Evolutionary conservation across 2,329 filamentous ascomycete species (phyloP).

Genomic region (Verticillium zaregamsianum): DNA sequence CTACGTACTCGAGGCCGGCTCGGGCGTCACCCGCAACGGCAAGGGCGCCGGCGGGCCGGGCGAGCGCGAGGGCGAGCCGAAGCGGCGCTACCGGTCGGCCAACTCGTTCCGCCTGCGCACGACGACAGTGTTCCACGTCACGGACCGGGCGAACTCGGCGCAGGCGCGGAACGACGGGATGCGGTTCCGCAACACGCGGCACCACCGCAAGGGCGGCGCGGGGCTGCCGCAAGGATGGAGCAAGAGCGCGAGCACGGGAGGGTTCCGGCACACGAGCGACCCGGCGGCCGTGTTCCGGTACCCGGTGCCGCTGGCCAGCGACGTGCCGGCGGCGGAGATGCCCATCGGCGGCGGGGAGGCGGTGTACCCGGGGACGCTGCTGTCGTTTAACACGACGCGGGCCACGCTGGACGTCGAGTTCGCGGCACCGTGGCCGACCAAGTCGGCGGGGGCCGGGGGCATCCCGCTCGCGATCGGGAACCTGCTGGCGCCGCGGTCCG

Average conservation of each 20-base stretch:
- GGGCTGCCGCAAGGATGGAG: constrained; percentile 35
- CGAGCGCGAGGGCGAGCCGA: constrained; percentile 16
- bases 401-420: constrained; percentile 38
- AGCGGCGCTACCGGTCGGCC: constrained; percentile 29
- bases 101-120: constrained; percentile 34
- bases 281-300: constrained; percentile 34
- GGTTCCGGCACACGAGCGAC: constrained; percentile 35
- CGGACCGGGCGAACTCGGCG: constrained; percentile 29
- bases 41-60: background rate
- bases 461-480: constrained; percentile 39
- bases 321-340: background rate
- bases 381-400: constrained; percentile 34
- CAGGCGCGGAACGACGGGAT: constrained; percentile 32
- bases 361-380: constrained; percentile 30
- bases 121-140: constrained; percentile 33
- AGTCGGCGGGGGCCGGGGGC: constrained; percentile 15
- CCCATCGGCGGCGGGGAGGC: constrained; percentile 9
- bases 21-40: background rate
- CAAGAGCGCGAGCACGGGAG: constrained; percentile 23
- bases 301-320: constrained; percentile 30
- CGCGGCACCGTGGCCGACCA: constrained; percentile 19
- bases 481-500: constrained; percentile 28
- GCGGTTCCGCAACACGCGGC: constrained; percentile 32
- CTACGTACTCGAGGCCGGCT: constrained; percentile 25
- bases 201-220: constrained; percentile 21